Conservation (phyloP, 1,284 basidiomycete genomes). For the Erythrobasidium hasegawianum region DNA sequence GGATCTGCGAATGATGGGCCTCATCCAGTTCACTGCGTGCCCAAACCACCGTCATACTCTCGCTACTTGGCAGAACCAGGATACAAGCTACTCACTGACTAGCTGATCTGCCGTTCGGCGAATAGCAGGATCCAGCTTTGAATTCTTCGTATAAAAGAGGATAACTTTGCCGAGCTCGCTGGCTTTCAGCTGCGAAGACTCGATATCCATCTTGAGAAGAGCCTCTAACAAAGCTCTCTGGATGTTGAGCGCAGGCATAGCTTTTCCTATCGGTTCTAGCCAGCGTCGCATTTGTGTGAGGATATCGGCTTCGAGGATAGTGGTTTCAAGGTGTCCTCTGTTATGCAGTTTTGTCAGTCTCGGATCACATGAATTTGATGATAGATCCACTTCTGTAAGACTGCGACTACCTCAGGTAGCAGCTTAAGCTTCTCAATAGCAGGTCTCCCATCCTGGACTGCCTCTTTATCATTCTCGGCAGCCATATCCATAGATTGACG, state of each 20-base stretch:
- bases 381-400: constrained; percentile 73
- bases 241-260: constrained; percentile 91
- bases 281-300: constrained; percentile 84
- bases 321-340: constrained; percentile 75
- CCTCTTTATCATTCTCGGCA: constrained; percentile 75
- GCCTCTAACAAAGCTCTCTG: constrained; percentile 86
- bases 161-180: constrained; percentile 86
- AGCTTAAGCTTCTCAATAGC: constrained; percentile 80
- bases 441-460: constrained; percentile 76
- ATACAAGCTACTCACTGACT: constrained; percentile 62
- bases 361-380: constrained; percentile 2
- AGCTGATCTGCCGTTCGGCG: constrained; percentile 76
- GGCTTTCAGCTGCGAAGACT: constrained; percentile 85
- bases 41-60: too few relatives aligned
- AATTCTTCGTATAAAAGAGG: constrained; percentile 92
- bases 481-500: constrained; percentile 82
- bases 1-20: constrained; percentile 89
- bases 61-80: background rate
- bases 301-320: constrained; percentile 91
- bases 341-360: constrained; percentile 14
- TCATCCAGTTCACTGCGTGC: constrained; percentile 56
- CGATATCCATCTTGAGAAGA: constrained; percentile 80
- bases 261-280: constrained; percentile 92
- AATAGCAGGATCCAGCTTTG: constrained; percentile 78
- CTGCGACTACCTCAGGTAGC: constrained; percentile 83